Conservation (phyloP, 1,284 basidiomycete species). For the Trichosporon faecale region DNA sequence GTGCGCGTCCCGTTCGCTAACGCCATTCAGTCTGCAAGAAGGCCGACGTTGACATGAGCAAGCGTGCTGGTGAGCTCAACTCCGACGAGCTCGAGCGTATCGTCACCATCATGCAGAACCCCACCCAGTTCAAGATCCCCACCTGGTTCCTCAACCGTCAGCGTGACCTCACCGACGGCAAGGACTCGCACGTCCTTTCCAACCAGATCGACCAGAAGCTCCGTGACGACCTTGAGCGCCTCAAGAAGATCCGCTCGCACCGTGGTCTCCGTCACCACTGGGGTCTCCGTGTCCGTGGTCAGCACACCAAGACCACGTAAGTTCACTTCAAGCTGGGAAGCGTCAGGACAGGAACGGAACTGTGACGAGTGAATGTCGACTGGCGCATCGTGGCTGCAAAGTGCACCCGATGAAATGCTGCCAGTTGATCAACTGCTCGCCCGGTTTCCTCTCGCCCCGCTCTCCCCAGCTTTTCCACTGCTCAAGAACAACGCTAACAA, state of each 20-base stretch:
- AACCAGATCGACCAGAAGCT: slow-evolving; percentile 98
- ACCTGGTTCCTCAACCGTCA: slow-evolving; percentile 99
- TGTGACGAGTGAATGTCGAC: too few relatives aligned
- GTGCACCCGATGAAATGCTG: too few relatives aligned
- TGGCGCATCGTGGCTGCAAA: too few relatives aligned
- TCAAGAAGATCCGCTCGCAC: slow-evolving; percentile 99
- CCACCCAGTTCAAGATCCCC: slow-evolving; percentile 98
- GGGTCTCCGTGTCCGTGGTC: slow-evolving; percentile 91
- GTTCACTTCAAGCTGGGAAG: slow-evolving; percentile 18
- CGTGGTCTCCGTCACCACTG: slow-evolving; percentile 97
- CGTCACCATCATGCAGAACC: slow-evolving; percentile 99
- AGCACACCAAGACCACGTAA: slow-evolving; percentile 96
- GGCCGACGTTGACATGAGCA: slow-evolving; percentile 97
- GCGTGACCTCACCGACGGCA: slow-evolving; percentile 96
- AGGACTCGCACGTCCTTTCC: slow-evolving; percentile 92
- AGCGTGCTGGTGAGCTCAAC: slow-evolving; percentile 94
- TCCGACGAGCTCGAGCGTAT: slow-evolving; percentile 97
- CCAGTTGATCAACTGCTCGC: too few relatives aligned
- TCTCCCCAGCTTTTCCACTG: too few relatives aligned
- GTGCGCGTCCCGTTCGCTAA: neutral
- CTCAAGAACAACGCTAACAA: neutral
- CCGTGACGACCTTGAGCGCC: slow-evolving; percentile 94
- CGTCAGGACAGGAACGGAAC: neutral
- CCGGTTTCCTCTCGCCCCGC: too few relatives aligned
- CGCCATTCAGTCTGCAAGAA: slow-evolving; percentile 85